These are phyloP conservation scores for Zymoseptoria tritici DNA, from an alignment of 2,329 filamentous ascomycete genomes.

Conservation along the genomic window DNA sequence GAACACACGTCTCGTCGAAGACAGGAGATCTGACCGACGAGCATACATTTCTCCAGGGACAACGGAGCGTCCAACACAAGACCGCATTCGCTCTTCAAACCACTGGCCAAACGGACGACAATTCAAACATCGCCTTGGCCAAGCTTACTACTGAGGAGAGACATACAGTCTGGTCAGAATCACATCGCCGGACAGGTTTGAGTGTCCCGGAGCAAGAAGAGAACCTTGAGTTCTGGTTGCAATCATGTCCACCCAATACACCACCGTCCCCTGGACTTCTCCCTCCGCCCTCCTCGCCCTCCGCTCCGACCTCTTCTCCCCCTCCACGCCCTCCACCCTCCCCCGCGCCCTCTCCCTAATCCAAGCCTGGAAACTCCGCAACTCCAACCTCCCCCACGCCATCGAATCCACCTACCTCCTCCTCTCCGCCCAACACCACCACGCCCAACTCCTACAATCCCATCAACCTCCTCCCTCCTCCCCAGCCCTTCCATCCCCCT, in stretches of 20 bases:
- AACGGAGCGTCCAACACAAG: too few relatives aligned
- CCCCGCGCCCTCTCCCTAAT: slow-evolving; percentile 35
- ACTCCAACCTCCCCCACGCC: slow-evolving; percentile 63
- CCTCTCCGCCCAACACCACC: slow-evolving; percentile 58
- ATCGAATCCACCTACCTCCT: slow-evolving; percentile 72
- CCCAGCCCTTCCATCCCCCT: too few relatives aligned
- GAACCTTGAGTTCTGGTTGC: background rate
- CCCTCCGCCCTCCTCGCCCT: slow-evolving; percentile 58
- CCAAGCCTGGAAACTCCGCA: slow-evolving; percentile 57
- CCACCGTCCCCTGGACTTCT: slow-evolving; percentile 67
- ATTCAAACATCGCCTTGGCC: too few relatives aligned
- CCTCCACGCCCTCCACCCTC: slow-evolving; percentile 21
- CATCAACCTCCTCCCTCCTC: too few relatives aligned
- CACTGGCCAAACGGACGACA: too few relatives aligned
- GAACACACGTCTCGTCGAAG: too few relatives aligned
- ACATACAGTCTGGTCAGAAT: too few relatives aligned
- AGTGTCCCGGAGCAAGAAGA: background rate
- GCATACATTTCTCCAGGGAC: too few relatives aligned
- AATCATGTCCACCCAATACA: slow-evolving; percentile 44
- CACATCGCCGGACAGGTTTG: background rate
- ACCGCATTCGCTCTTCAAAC: too few relatives aligned
- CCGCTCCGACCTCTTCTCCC: slow-evolving; percentile 55
- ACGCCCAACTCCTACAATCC: slow-evolving; percentile 10
- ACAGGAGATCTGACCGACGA: too few relatives aligned
- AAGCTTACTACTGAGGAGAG: too few relatives aligned